Percentiles rank a stretch among this genome's conserved stretches.
These are phyloP conservation scores for Thraustotheca clavata DNA, from an alignment of 352 stramenopile species.

Conservation along the genomic window DNA sequence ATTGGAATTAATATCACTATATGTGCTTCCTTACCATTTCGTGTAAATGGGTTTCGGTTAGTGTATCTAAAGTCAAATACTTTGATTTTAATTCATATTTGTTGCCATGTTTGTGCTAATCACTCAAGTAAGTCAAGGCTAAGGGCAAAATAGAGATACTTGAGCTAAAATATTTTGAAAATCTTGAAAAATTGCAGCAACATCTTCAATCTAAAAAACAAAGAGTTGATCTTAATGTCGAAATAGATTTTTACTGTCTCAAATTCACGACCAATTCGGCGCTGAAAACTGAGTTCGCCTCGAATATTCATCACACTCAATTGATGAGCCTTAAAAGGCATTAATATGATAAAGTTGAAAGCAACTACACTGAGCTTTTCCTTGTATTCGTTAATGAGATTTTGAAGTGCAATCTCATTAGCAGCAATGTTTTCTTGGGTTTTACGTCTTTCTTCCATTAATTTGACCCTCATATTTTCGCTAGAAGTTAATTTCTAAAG, in stretches of 20 bases:
- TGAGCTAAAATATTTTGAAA: background rate
- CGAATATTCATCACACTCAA: no score
- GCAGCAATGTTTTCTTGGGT: no score
- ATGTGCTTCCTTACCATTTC: background rate
- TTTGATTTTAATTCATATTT: background rate
- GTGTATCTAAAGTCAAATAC: background rate
- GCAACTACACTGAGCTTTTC: no score
- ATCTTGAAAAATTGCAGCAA: background rate
- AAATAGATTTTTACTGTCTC: background rate
- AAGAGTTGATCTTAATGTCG: no score
- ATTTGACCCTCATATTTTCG: no score
- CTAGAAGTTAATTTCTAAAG: no score
- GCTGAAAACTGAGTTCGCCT: background rate
- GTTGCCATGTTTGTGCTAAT: background rate
- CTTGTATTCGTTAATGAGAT: no score
- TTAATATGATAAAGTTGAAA: no score
- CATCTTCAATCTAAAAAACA: background rate
- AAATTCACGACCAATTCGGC: background rate
- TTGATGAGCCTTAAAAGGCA: no score
- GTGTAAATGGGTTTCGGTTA: background rate
- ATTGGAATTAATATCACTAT: no score
- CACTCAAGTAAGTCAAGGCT: background rate
- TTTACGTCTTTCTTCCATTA: no score
- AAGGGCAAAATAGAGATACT: background rate
- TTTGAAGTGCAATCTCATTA: no score